These are phyloP conservation scores for Fraxinus angustifolia DNA, from an alignment of 305 asterid species.

Conservation along the genomic window DNA sequence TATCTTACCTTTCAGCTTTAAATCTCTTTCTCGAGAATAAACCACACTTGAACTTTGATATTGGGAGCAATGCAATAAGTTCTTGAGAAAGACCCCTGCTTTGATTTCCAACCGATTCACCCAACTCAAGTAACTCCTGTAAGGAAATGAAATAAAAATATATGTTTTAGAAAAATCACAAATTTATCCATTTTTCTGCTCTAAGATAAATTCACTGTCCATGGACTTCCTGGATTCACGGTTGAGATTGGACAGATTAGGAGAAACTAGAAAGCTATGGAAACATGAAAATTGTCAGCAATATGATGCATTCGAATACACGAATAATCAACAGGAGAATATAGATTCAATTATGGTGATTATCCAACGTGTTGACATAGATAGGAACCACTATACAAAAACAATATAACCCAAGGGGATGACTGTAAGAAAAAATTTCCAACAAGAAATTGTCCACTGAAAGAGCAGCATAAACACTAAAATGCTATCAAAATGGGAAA, in stretches of 20 bases:
- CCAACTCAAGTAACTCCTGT: slow-evolving; percentile 90
- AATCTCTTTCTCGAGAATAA: slow-evolving; percentile 67
- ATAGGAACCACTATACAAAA: neutral
- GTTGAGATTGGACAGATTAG: neutral
- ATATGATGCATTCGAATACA: neutral
- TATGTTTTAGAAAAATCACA: neutral
- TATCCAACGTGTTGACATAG: neutral
- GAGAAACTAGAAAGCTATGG: neutral
- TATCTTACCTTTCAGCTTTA: slow-evolving; percentile 62
- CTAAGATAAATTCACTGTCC: neutral
- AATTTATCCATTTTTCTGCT: neutral
- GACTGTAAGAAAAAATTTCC: neutral
- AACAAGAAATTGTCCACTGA: neutral
- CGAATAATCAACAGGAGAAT: neutral
- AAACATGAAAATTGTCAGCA: neutral
- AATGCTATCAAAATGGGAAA: neutral
- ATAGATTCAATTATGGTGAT: neutral
- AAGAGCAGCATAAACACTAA: neutral
- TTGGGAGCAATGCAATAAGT: slow-evolving; percentile 66
- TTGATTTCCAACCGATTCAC: slow-evolving; percentile 89
- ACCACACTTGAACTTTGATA: slow-evolving; percentile 76
- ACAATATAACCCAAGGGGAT: neutral
- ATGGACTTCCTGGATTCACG: neutral
- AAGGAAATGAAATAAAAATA: neutral
- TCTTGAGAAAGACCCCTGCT: slow-evolving; percentile 80